Base-by-base conservation (phyloP, 305 asterid genomes). In the Fraxinus albicans region DNA sequence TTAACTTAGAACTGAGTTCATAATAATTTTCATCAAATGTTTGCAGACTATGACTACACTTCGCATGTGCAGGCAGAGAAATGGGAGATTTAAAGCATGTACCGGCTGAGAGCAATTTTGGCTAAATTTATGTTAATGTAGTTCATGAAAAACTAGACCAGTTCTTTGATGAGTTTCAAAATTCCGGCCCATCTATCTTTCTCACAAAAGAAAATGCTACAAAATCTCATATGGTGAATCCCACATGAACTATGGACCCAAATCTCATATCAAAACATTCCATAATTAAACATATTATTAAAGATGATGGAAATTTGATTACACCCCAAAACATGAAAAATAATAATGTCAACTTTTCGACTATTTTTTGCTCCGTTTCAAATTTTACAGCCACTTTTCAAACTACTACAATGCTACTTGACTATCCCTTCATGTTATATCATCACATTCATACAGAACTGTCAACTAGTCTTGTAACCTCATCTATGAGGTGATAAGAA, bases 11-110 rank as follows among this genome's bases (percentile, higher is more conserved):
- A 79, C 77, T 85, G 44, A 80, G 77, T 40, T 82, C 17, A 78
- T 74, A 38, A 21, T 27, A 21, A 17, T 73, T 73, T 73, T 82
- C 77, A 21, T 63, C 42, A 31, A 25, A 73, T 76, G 75, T 29
- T 80, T 73, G 7, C 34, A 44, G 73, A 34, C 21, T 7, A 84
- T 87, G 70, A 85, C 25, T 19, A 9, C 8, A 55, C 29, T 74
- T 19, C 6, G 0, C 77, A 15, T 35, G 10, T 88, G 90, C 97
- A 95, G 98, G 99, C 95, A 91, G 89, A 91, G 89, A 83, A 88
- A 89, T 31, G 91, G 94, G 86, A 94, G 88, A 88, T 78, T 82
- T 9, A 92, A 86, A 84, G 73, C 89, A 35, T 86, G 91, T 81
- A 83, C 90, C 27, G 86, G 90, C 23, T 88, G 89, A 86, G 85